A percentile compares a stretch with the other conserved stretches of the same genome.
These are phyloP conservation scores for Stylonectria norvegica DNA, from an alignment of 2,329 filamentous ascomycete genomes.

Conservation along the genomic window DNA sequence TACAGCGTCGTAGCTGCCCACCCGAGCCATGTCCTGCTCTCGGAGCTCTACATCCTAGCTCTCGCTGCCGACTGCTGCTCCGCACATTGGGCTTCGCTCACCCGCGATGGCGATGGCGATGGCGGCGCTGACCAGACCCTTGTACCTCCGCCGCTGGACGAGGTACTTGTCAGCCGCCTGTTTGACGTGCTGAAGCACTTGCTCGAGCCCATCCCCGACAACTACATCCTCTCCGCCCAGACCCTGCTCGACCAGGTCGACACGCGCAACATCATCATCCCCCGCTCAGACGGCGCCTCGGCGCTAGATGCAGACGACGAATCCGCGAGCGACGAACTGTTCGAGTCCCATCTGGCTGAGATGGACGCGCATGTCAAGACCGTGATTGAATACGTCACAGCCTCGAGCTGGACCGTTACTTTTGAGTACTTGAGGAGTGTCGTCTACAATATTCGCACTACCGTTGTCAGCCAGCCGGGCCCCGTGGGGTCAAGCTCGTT, in stretches of 20 bases:
- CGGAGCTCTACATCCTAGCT: slow-evolving; percentile 62
- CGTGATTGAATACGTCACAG: slow-evolving; percentile 62
- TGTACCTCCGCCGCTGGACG: slow-evolving; percentile 42
- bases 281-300: slow-evolving; percentile 24
- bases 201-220: slow-evolving; percentile 57
- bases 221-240: slow-evolving; percentile 52
- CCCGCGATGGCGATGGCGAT: slow-evolving; percentile 24
- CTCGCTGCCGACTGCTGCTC: slow-evolving; percentile 64
- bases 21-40: slow-evolving; percentile 58
- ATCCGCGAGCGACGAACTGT: slow-evolving; percentile 19
- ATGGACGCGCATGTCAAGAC: slow-evolving; percentile 54
- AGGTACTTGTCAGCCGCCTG: slow-evolving; percentile 50
- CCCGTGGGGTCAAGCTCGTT: slow-evolving; percentile 34
- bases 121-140: slow-evolving; percentile 16
- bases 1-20: slow-evolving; percentile 51
- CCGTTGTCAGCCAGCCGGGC: slow-evolving; percentile 37
- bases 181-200: slow-evolving; percentile 55
- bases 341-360: slow-evolving; percentile 38
- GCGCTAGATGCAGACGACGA: slow-evolving; percentile 15
- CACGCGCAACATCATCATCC: slow-evolving; percentile 35
- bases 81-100: slow-evolving; percentile 53
- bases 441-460: slow-evolving; percentile 49
- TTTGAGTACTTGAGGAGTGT: slow-evolving; percentile 57
- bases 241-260: slow-evolving; percentile 54
- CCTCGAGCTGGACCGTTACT: slow-evolving; percentile 58